These are phyloP conservation scores for Beta corolliflora DNA, from an alignment of 179 eudicot genomes.

Conservation along the genomic window DNA sequence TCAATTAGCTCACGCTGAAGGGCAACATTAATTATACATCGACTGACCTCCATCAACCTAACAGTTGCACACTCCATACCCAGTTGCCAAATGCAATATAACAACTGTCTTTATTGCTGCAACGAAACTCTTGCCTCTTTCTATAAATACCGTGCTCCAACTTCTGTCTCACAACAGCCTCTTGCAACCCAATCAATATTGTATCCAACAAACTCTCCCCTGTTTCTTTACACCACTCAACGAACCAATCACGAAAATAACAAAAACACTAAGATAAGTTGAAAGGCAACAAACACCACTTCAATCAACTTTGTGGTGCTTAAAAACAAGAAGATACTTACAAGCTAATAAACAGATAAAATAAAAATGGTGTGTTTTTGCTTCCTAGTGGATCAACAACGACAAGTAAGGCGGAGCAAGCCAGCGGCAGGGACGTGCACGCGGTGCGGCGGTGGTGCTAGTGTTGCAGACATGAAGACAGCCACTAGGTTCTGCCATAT, in stretches of 20 bases:
- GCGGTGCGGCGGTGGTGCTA: constrained; percentile 74
- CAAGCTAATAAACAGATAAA: too few species aligned
- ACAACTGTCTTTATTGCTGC: background rate
- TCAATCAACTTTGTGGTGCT: background rate
- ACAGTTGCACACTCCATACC: background rate
- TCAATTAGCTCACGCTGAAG: background rate
- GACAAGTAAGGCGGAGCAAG: constrained; percentile 45
- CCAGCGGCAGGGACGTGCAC: constrained; percentile 73
- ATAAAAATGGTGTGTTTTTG: constrained; percentile 60
- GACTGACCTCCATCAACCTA: background rate
- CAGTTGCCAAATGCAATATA: constrained; percentile 5
- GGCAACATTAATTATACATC: background rate
- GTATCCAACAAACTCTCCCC: background rate
- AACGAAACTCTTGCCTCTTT: background rate
- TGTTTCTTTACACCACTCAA: background rate
- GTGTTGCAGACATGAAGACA: constrained; percentile 76
- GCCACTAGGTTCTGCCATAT: constrained; percentile 63
- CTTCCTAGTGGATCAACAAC: constrained; percentile 61
- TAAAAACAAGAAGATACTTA: background rate
- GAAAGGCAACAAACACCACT: background rate
- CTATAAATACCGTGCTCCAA: background rate
- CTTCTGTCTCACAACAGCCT: background rate
- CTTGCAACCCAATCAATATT: constrained; percentile 4
- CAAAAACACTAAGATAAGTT: background rate
- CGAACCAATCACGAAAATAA: background rate